These are phyloP conservation scores for Paramecium tetraurelia DNA, from an alignment of 73 alveolate genomes.

Conservation along the genomic window DNA sequence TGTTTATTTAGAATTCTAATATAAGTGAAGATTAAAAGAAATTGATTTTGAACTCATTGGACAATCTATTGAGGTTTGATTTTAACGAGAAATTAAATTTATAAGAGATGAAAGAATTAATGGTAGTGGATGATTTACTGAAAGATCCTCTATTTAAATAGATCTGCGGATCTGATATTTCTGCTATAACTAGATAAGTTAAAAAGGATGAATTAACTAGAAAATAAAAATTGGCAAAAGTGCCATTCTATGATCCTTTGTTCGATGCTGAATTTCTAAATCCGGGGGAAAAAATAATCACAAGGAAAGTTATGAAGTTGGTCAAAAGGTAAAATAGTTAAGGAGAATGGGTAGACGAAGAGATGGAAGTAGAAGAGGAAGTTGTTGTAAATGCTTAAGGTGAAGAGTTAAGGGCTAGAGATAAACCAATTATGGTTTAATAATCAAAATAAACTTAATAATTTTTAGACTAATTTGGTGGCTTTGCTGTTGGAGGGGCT, in stretches of 20 bases:
- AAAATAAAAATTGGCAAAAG: constrained; percentile 22
- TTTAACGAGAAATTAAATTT: constrained; percentile 41
- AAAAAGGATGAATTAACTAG: constrained; percentile 53
- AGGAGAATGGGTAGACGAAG: constrained; percentile 65
- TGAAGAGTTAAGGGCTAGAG: constrained; percentile 51
- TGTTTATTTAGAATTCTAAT: constrained; percentile 33
- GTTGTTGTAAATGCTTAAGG: constrained; percentile 54
- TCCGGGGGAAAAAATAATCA: constrained; percentile 51
- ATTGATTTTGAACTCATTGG: constrained; percentile 3
- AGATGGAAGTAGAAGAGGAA: constrained; percentile 60
- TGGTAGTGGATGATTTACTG: constrained; percentile 43
- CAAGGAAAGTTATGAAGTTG: constrained; percentile 51
- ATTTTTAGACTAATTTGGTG: constrained; percentile 54
- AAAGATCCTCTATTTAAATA: constrained; percentile 61
- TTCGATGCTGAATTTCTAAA: constrained; percentile 56
- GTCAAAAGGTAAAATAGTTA: constrained; percentile 43
- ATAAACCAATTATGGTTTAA: constrained; percentile 49
- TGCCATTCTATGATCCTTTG: constrained; percentile 49
- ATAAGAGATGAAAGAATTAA: constrained; percentile 42
- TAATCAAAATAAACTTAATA: constrained; percentile 35
- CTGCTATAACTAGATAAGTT: constrained; percentile 32
- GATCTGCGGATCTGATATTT: constrained; percentile 48
- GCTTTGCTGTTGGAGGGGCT: constrained; percentile 64
- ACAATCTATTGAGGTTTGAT: constrained; percentile 47
- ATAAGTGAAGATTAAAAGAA: constrained; percentile 59